Evolutionary conservation across 2,329 filamentous ascomycete genomes (phyloP), one percentile per base, ranked within the genome.

Genomic region (Pseudogymnoascus sp.): DNA sequence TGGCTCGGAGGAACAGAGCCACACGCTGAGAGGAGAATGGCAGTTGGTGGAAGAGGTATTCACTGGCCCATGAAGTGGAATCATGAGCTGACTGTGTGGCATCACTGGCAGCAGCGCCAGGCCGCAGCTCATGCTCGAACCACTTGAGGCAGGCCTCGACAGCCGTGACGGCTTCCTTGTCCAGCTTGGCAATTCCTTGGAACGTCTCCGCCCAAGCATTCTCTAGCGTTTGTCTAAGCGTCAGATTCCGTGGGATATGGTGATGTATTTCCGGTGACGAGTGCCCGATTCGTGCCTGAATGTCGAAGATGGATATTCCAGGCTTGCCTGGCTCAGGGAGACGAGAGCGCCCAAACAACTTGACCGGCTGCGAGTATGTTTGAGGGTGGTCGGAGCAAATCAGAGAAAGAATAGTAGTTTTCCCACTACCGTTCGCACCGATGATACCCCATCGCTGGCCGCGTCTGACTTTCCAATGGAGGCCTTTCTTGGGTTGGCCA

Each of bases 341-440:
- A 19, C 95, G 85, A 62, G 88, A 88, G 21, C 86, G 86, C 0
- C 92, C 91, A 72, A 99, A 97, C 13, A 97, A 81, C 68, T 85
- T 88, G 65, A 99, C 88, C 0, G 93, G 93, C 24, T 93, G 84
- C 0, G 90, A 91, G 74, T 97, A 99, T 0, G 93, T 87, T 74
- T 97, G 93, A 0, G 95, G 95, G 70, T 99, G 95, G 71, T 99
- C 95, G 0, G 93, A 97, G 65, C 91, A 96, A 64, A 99, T 89
- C 5, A 99, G 81, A 4, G 92, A 95, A 29, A 97, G 83, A 40
- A 99, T 82, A 0, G 95, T 99, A 0, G 95, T 99, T 78, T 99
- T 99, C 16, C 95, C 95, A 0, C 91, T 96, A 11, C 89, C 95
- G 70, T 99, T 97, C 33, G 93, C 89, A 0, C 95, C 95, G 71